phyloP scores from a whole-genome alignment of 805 yeast species.

The Kodamaea hsintzibuensis region DNA sequence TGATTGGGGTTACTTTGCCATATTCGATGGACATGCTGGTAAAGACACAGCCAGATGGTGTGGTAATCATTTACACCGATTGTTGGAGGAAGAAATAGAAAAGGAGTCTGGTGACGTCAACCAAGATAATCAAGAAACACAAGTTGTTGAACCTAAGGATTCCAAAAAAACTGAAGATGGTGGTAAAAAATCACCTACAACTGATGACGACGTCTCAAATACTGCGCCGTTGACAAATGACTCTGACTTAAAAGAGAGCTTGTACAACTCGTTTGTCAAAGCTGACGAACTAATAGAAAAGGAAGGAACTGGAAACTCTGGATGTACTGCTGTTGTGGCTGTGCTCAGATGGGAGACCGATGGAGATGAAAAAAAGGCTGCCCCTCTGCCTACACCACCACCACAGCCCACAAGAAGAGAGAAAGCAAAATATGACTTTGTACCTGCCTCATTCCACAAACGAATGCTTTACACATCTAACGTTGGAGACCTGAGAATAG shows the following conservation, averaged over 20 bases:
- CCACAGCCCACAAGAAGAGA: slow-evolving; percentile 14
- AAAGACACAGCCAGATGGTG: slow-evolving; percentile 92
- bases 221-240: slow-evolving; percentile 20
- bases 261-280: slow-evolving; percentile 67
- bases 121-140: slow-evolving; percentile 47
- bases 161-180: slow-evolving; percentile 12
- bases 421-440: slow-evolving; percentile 43
- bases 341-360: slow-evolving; percentile 77
- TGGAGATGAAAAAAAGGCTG: slow-evolving; percentile 5
- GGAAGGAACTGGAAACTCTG: slow-evolving; percentile 70
- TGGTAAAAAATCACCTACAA: background rate
- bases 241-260: slow-evolving; percentile 61
- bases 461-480: slow-evolving; percentile 90
- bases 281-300: slow-evolving; percentile 71
- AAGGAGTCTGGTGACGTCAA: background rate
- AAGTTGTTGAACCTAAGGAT: slow-evolving; percentile 11
- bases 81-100: slow-evolving; percentile 57
- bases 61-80: slow-evolving; percentile 76
- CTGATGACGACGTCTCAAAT: slow-evolving; percentile 6
- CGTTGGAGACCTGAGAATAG: slow-evolving; percentile 90
- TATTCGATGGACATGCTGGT: slow-evolving; percentile 98
- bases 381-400: slow-evolving; percentile 2
- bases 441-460: slow-evolving; percentile 51
- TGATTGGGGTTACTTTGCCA: slow-evolving; percentile 94
- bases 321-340: slow-evolving; percentile 96